phyloP scores from a whole-genome alignment of 805 yeast genomes.

The Brettanomyces nanus region DNA sequence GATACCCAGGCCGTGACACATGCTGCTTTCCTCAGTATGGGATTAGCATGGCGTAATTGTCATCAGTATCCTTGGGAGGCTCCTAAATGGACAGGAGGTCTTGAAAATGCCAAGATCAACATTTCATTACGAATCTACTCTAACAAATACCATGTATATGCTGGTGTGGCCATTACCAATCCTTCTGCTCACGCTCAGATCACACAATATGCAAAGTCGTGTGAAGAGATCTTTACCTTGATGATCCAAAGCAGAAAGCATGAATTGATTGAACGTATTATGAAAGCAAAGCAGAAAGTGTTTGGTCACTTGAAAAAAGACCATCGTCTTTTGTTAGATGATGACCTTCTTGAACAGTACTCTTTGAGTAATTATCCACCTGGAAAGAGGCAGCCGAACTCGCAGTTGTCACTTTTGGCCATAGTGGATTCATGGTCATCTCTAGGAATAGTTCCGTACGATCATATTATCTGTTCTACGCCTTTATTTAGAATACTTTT shows the following conservation, averaged over 20 bases:
- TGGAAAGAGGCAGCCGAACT: slow-evolving; percentile 64
- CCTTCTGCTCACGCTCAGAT: slow-evolving; percentile 92
- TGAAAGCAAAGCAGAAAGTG: slow-evolving; percentile 63
- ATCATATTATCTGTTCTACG: slow-evolving; percentile 94
- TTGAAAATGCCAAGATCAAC: slow-evolving; percentile 93
- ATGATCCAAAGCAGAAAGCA: slow-evolving; percentile 64
- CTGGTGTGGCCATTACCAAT: slow-evolving; percentile 92
- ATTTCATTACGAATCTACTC: slow-evolving; percentile 85
- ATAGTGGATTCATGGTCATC: slow-evolving; percentile 93
- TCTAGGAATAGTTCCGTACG: slow-evolving; percentile 82
- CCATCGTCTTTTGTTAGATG: slow-evolving; percentile 64
- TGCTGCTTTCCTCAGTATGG: slow-evolving; percentile 96
- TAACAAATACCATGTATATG: slow-evolving; percentile 97
- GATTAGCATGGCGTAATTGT: slow-evolving; percentile 83
- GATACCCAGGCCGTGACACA: slow-evolving; percentile 99
- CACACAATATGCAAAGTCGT: slow-evolving; percentile 78
- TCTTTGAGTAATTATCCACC: slow-evolving; percentile 70
- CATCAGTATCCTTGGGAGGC: slow-evolving; percentile 89
- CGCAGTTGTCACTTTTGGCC: slow-evolving; percentile 81
- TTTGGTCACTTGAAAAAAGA: slow-evolving; percentile 56
- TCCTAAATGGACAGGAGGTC: slow-evolving; percentile 82
- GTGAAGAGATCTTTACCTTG: slow-evolving; percentile 72
- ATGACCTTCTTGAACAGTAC: slow-evolving; percentile 66
- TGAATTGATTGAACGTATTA: slow-evolving; percentile 50
- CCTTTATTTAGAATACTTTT: slow-evolving; percentile 87